Percentiles rank a stretch among this genome's conserved stretches.
Evolutionary conservation across 352 stramenopile genomes (phyloP).

Genomic region (Globisporangium nodosum): DNA sequence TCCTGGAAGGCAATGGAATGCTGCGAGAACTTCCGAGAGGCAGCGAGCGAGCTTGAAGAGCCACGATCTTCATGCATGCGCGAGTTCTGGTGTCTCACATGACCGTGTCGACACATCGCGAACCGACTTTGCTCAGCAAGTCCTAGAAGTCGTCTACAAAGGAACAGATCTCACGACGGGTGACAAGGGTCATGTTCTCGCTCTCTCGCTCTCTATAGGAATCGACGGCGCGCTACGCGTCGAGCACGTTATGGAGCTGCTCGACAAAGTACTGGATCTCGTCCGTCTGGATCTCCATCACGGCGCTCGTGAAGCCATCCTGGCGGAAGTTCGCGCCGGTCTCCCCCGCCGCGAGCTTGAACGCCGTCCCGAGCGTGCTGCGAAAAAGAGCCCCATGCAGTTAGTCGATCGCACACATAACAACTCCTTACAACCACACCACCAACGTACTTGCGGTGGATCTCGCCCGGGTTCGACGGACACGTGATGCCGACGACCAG

Average conservation of each 20-base stretch:
- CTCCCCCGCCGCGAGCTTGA: slow-evolving; percentile 90
- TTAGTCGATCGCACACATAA: slow-evolving; percentile 4
- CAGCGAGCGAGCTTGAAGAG: no score
- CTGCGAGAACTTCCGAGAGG: no score
- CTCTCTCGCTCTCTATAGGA: no score
- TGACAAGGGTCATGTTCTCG: no score
- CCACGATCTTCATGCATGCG: no score
- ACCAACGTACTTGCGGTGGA: slow-evolving; percentile 78
- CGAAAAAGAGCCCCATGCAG: slow-evolving; percentile 8
- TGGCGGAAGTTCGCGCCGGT: slow-evolving; percentile 91
- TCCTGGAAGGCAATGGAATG: no score
- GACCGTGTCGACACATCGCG: no score
- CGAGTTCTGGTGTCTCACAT: no score
- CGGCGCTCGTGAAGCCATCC: slow-evolving; percentile 94
- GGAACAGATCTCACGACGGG: no score
- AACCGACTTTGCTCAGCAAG: no score
- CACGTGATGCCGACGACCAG: slow-evolving; percentile 95
- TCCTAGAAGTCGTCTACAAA: no score
- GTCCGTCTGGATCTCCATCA: slow-evolving; percentile 93
- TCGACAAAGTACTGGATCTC: slow-evolving; percentile 96
- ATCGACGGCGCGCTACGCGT: slow-evolving; percentile 40
- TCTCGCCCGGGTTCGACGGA: slow-evolving; percentile 81
- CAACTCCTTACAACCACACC: background rate
- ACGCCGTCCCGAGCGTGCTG: slow-evolving; percentile 90
- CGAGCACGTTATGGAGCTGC: slow-evolving; percentile 90